Conservation (phyloP, 2,329 filamentous ascomycete genomes). For the Penicillium sumatraense region DNA sequence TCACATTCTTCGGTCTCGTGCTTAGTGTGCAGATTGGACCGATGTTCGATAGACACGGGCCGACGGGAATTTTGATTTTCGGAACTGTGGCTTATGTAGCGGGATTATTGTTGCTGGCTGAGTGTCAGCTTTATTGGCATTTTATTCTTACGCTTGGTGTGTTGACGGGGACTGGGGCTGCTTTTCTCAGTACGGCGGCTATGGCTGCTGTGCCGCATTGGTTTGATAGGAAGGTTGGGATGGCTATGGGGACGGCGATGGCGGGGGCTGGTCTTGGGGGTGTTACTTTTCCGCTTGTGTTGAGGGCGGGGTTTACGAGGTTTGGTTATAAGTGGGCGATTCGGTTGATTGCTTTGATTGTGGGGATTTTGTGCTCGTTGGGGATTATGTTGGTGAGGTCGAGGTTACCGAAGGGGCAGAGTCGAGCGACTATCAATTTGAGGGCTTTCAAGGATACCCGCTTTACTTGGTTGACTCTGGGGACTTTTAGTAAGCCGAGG, state of each 20-base stretch:
- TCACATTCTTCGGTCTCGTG: conserved; percentile 50
- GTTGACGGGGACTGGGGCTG: conserved; percentile 41
- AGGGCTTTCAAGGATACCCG: conserved; percentile 48
- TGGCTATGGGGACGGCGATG: conserved; percentile 48
- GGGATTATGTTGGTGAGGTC: conserved; percentile 42
- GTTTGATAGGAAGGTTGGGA: conserved; percentile 44
- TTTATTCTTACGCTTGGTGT: conserved; percentile 50
- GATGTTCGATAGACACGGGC: conserved; percentile 56
- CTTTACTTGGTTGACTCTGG: conserved; percentile 51
- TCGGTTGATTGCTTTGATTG: conserved; percentile 42
- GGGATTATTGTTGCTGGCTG: conserved; percentile 52
- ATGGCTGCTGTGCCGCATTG: conserved; percentile 47
- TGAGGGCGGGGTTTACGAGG: conserved; percentile 37
- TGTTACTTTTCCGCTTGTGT: conserved; percentile 42
- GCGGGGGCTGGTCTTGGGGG: conserved; percentile 45
- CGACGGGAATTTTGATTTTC: conserved; percentile 45
- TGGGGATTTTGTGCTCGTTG: conserved; percentile 36
- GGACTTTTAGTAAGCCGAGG: conserved; percentile 46
- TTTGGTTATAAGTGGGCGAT: conserved; percentile 48
- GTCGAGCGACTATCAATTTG: conserved; percentile 46
- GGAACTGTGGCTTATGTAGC: conserved; percentile 46
- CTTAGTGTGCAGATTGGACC: conserved; percentile 56
- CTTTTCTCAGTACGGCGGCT: conserved; percentile 44
- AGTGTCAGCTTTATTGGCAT: conserved; percentile 55
- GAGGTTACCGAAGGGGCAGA: conserved; percentile 40